Percentiles rank a stretch among this genome's conserved stretches.
Conservation (phyloP, 2,329 filamentous ascomycete species). For the Xylariales sp. region DNA sequence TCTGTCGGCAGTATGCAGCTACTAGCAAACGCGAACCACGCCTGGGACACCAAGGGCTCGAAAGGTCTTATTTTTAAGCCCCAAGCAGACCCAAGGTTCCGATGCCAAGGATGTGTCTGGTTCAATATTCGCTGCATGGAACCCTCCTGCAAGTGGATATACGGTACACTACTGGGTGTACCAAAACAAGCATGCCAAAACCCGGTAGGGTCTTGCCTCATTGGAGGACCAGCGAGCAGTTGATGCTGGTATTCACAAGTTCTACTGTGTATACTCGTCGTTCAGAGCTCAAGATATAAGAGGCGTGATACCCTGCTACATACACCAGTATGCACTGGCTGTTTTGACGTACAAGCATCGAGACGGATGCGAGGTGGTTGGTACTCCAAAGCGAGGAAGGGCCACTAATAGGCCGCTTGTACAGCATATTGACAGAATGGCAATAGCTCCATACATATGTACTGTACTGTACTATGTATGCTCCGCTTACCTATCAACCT, state of each 20-base stretch:
- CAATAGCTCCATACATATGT: constrained; percentile 27
- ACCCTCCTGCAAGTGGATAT: constrained; percentile 30
- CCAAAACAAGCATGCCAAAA: constrained; percentile 31
- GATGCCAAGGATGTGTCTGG: constrained; percentile 38
- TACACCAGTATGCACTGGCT: constrained; percentile 19
- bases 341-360: constrained; percentile 29
- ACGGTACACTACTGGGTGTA: constrained; percentile 25
- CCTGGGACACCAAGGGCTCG: constrained; percentile 28
- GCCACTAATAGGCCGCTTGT: constrained; percentile 15
- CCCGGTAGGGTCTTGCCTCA: constrained; percentile 30
- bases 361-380: constrained; percentile 15
- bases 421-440: constrained; percentile 21
- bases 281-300: constrained; percentile 20
- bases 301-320: constrained; percentile 24
- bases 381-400: constrained; percentile 5
- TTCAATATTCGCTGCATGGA: constrained; percentile 42
- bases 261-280: constrained; percentile 9
- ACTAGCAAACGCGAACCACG: constrained; percentile 34
- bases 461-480: constrained; percentile 12
- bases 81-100: constrained; percentile 33
- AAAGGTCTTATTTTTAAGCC: constrained; percentile 26
- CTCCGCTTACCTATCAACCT: constrained; percentile 24
- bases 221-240: constrained; percentile 34
- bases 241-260: constrained; percentile 28
- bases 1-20: constrained; percentile 36